phyloP scores from a whole-genome alignment of 495 filamentous ascomycete genomes.

The Penicillium herquei region DNA sequence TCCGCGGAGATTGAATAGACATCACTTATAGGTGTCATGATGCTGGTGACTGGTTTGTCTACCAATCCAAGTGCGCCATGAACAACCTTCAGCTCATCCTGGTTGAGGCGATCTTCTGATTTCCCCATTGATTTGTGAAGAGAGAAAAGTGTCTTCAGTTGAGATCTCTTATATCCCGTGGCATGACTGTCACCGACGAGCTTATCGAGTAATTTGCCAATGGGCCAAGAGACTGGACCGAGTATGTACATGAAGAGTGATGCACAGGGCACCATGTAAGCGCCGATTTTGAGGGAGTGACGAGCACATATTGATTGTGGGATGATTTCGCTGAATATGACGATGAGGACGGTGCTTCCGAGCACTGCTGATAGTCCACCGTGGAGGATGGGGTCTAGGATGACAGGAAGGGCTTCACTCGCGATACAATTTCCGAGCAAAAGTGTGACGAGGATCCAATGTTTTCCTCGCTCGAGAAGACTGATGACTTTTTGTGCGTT shows the following conservation, averaged over 20 bases:
- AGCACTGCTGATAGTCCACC: slow-evolving; percentile 92
- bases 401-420: slow-evolving; percentile 90
- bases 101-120: slow-evolving; percentile 77
- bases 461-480: slow-evolving; percentile 79
- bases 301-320: slow-evolving; percentile 95
- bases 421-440: slow-evolving; percentile 92
- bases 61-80: slow-evolving; percentile 92
- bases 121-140: slow-evolving; percentile 83
- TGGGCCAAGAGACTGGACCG: slow-evolving; percentile 79
- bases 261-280: slow-evolving; percentile 83
- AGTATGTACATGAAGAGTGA: slow-evolving; percentile 82
- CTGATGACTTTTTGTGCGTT: slow-evolving; percentile 75
- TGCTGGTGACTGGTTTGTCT: slow-evolving; percentile 81
- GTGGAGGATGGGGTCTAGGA: slow-evolving; percentile 86
- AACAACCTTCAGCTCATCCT: slow-evolving; percentile 95
- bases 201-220: slow-evolving; percentile 80
- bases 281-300: slow-evolving; percentile 87
- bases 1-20: slow-evolving; percentile 89
- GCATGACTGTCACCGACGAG: slow-evolving; percentile 84
- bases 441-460: slow-evolving; percentile 95
- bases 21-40: slow-evolving; percentile 95
- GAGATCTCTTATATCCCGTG: slow-evolving; percentile 87
- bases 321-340: slow-evolving; percentile 92
- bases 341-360: slow-evolving; percentile 84
- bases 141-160: slow-evolving; percentile 80